These are phyloP conservation scores for Cyberlindnera galapagoensis DNA, from an alignment of 805 yeast species.

Conservation along the genomic window DNA sequence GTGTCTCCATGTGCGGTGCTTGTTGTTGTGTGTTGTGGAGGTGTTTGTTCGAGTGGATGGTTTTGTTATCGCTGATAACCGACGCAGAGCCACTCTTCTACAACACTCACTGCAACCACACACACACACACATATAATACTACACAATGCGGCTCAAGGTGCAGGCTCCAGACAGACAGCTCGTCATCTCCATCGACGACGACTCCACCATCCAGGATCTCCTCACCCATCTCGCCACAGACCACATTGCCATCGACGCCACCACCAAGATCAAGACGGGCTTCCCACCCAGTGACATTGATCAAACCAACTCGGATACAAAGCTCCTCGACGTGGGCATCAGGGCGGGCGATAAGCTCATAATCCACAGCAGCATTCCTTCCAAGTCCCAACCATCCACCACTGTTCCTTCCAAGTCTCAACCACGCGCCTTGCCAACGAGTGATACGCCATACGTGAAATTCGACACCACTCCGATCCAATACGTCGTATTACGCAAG, in stretches of 20 bases:
- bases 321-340: slow-evolving; percentile 39
- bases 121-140: background rate
- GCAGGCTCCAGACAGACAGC: slow-evolving; percentile 20
- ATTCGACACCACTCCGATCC: slow-evolving; percentile 23
- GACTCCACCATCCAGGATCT: slow-evolving; percentile 31
- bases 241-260: slow-evolving; percentile 1
- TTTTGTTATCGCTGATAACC: background rate
- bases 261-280: slow-evolving; percentile 39
- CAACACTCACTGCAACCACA: too few relatives aligned
- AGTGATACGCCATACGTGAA: slow-evolving; percentile 7
- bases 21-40: too few relatives aligned
- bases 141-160: slow-evolving; percentile 35
- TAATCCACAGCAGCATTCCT: slow-evolving; percentile 28
- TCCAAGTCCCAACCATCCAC: slow-evolving; percentile 3
- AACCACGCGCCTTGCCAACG: background rate
- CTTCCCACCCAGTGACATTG: slow-evolving; percentile 52
- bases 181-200: slow-evolving; percentile 32
- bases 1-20: slow-evolving; percentile 5
- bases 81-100: too few relatives aligned
- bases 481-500: slow-evolving; percentile 43
- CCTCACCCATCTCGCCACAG: slow-evolving; percentile 13
- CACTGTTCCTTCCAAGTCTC: slow-evolving; percentile 2
- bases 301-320: slow-evolving; percentile 19
- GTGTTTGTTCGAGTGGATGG: background rate
- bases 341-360: slow-evolving; percentile 53